Percentiles rank a stretch among this genome's conserved stretches.
Evolutionary conservation across 768 basidiomycete species (phyloP).

Genomic region (Lyophyllum atratum): DNA sequence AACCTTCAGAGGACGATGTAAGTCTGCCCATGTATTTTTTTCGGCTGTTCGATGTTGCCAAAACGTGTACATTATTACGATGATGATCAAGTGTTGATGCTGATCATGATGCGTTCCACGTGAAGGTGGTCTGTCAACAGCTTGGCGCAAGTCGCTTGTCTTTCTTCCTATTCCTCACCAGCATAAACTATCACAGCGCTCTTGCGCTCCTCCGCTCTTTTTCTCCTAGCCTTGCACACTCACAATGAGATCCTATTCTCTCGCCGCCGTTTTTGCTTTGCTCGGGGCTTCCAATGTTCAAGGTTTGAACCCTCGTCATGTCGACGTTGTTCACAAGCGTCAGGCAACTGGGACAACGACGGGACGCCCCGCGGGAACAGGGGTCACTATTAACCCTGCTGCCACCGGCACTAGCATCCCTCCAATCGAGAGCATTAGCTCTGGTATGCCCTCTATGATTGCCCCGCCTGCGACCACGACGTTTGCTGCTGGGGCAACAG

Average conservation of each 20-base stretch:
- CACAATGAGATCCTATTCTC: slow-evolving; percentile 17
- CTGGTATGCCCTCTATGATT: slow-evolving; percentile 60
- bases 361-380: not conserved
- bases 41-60: not conserved
- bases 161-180: slow-evolving; percentile 8
- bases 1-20: not conserved
- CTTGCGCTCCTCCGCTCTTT: slow-evolving; percentile 20
- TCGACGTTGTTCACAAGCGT: slow-evolving; percentile 36
- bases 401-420: slow-evolving; percentile 53
- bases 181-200: slow-evolving; percentile 6
- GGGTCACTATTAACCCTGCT: slow-evolving; percentile 47
- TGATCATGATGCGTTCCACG: slow-evolving; percentile 1
- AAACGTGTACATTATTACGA: not conserved
- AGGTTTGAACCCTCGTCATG: slow-evolving; percentile 21
- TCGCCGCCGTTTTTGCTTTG: slow-evolving; percentile 15
- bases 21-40: not conserved
- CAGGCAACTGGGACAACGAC: slow-evolving; percentile 23
- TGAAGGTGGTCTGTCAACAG: not conserved
- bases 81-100: too few relatives aligned
- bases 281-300: slow-evolving; percentile 24
- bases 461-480: slow-evolving; percentile 53
- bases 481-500: slow-evolving; percentile 58
- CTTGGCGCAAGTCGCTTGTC: not conserved
- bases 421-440: slow-evolving; percentile 57
- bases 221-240: slow-evolving; percentile 4